phyloP scores from a whole-genome alignment of 768 basidiomycete species.

The Lactarius vividus region DNA sequence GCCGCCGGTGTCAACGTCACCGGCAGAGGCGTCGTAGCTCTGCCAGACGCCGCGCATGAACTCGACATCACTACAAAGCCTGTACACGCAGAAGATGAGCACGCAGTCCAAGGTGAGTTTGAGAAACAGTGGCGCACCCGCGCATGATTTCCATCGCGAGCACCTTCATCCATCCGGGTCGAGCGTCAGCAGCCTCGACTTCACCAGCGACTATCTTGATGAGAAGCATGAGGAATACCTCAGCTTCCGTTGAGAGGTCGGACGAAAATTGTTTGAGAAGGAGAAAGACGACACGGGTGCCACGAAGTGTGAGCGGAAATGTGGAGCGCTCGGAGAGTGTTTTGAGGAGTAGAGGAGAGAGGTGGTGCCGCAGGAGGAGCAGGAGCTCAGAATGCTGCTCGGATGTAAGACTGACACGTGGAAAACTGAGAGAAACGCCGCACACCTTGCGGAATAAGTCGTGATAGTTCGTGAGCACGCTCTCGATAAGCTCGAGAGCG shows the following conservation, averaged over 20 bases:
- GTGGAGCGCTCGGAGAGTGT: conserved; percentile 76
- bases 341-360: conserved; percentile 74
- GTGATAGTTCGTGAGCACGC: conserved; percentile 89
- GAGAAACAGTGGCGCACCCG: conserved; percentile 14
- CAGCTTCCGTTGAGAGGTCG: conserved; percentile 78
- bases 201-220: conserved; percentile 17
- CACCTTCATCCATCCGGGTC: conserved; percentile 28
- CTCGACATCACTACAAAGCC: conserved; percentile 25
- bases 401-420: neutral
- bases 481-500: conserved; percentile 95
- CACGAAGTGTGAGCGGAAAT: conserved; percentile 87
- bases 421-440: neutral
- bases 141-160: conserved; percentile 29
- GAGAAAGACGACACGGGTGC: conserved; percentile 86
- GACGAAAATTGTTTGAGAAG: conserved; percentile 39
- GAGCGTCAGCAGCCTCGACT: neutral
- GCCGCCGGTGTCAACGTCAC: conserved; percentile 57
- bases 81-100: conserved; percentile 2
- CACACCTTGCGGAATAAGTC: conserved; percentile 77
- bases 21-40: conserved; percentile 16
- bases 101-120: neutral
- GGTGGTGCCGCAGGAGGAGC: conserved; percentile 82
- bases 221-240: conserved; percentile 35
- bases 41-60: conserved; percentile 26
- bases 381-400: conserved; percentile 76